Conservation (phyloP, 305 asterid species). For the Solanum hybrid region DNA sequence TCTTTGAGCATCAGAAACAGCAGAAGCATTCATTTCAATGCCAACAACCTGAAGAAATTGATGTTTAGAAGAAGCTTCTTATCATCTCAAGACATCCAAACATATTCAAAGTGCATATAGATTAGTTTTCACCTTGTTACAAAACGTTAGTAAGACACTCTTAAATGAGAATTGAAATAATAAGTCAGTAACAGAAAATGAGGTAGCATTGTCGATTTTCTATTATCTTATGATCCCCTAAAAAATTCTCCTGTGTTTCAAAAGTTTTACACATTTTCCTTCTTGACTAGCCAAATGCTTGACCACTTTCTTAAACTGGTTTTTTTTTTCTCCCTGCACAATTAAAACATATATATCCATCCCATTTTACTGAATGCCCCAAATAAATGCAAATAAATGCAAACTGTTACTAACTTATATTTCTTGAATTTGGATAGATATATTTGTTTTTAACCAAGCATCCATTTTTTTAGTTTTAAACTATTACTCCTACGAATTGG, state of each 20-base stretch:
- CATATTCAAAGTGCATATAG: background rate
- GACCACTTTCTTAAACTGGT: background rate
- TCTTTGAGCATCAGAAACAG: constrained; percentile 81
- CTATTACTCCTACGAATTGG: background rate
- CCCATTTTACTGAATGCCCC: background rate
- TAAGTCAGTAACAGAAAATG: background rate
- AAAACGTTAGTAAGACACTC: background rate
- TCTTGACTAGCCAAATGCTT: background rate
- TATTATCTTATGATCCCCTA: background rate
- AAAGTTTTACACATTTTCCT: background rate
- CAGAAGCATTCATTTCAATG: constrained; percentile 97
- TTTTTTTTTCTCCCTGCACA: background rate
- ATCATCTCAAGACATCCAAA: background rate
- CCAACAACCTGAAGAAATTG: constrained; percentile 67
- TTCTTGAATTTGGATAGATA: background rate
- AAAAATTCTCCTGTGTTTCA: background rate
- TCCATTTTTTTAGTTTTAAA: background rate
- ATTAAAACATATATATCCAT: background rate
- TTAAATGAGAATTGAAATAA: background rate
- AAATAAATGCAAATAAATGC: background rate
- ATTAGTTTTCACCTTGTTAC: background rate
- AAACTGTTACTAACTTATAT: background rate
- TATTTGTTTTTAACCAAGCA: background rate
- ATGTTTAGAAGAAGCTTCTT: background rate
- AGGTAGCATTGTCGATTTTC: background rate